Conservation (phyloP, 192 early-diverging fungal species). For the Haplosporangium gracile region DNA sequence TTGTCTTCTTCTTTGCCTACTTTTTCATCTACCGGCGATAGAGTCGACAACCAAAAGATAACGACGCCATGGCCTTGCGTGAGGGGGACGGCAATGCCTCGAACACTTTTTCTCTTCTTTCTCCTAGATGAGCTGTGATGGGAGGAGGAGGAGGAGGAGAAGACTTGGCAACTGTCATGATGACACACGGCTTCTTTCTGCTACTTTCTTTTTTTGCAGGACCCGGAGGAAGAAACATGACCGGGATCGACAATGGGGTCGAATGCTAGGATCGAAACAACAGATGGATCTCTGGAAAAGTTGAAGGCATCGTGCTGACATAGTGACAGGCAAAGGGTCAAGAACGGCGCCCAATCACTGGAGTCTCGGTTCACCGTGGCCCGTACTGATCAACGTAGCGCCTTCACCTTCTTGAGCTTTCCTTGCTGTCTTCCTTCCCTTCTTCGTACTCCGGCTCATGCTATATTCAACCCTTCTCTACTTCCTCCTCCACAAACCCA, state of each 20-base stretch:
- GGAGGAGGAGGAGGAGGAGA: neutral
- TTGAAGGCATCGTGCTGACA: too few relatives aligned
- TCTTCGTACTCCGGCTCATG: neutral
- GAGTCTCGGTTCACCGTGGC: neutral
- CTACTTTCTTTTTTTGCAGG: too few relatives aligned
- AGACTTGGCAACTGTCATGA: too few relatives aligned
- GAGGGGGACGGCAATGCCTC: neutral
- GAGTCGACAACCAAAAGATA: neutral
- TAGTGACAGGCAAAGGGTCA: too few relatives aligned
- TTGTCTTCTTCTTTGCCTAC: constrained; percentile 51
- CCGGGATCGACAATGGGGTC: too few relatives aligned
- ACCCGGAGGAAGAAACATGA: too few relatives aligned
- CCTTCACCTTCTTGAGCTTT: neutral
- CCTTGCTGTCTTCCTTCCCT: too few relatives aligned
- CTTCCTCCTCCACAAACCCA: neutral
- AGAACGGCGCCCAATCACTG: too few relatives aligned
- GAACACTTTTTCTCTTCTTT: neutral
- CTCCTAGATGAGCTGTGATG: neutral
- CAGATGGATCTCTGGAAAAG: too few relatives aligned
- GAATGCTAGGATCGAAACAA: too few relatives aligned
- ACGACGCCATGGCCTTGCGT: neutral
- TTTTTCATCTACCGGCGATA: constrained; percentile 48
- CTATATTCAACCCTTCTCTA: neutral
- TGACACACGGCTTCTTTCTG: too few relatives aligned
- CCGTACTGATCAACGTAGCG: neutral